Base-by-base conservation (phyloP, 257 asterid species). In the Jacaranda mimosifolia region DNA sequence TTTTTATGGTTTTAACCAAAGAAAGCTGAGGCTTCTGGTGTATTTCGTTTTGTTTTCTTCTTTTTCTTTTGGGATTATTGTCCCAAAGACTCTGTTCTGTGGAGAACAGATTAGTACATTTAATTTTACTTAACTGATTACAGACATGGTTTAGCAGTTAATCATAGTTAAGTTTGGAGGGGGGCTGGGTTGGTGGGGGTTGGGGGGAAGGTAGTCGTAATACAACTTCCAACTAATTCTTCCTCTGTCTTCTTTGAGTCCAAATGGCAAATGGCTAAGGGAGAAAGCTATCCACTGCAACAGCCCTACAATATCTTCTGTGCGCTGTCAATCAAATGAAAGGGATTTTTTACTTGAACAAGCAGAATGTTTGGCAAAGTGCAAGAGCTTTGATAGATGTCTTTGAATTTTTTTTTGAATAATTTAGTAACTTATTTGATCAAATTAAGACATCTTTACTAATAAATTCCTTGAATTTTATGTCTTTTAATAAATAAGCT, bases 221-320 rank as follows among this genome's bases (percentile, higher is more conserved):
- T 63, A 17, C 85, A 85, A 68, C 85, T 58, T 17, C 85, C 84
- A 85, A 82, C 85, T 77, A 80, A 82, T 59, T 76, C 9, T 52
- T 64, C 4, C n/a, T 42, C 14, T 73, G 21, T 63, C 65, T 11
- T 53, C 5, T 74, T 48, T 39, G 19, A 46, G 40, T 57, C 51
- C 55, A 65, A 18, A 70, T 26, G 32, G 32, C 32, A 26, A 4
- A 40, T 63, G 49, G 12, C 19, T 11, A 18, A n/a, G 32, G 60
- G 79, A 36, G 76, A 21, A n/a, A 18, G 69, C 11, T 49, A 84
- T 84, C 60, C 74, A 48, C 56, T 84, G 82, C 80, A 39, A 15
- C 72, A 58, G 42, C 42, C 83, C 73, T 73, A 78, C 84, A 46
- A n/a, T 68, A 75, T 70, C 72, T 49, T 71, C 26, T 21, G 70